phyloP scores from a whole-genome alignment of 768 basidiomycete species.

The Termitomyces sp. region DNA sequence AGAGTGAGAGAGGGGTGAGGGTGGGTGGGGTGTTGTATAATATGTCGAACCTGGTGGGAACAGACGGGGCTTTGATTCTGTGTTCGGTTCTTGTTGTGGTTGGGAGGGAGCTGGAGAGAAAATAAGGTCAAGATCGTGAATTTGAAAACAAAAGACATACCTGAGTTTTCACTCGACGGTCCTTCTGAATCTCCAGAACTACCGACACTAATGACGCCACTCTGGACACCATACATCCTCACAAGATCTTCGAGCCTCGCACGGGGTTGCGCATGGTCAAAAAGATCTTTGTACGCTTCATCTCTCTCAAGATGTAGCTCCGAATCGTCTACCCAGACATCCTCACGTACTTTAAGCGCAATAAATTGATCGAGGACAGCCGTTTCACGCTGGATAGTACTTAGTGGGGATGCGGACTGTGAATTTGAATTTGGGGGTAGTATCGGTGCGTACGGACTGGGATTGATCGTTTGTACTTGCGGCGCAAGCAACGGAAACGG shows the following conservation, averaged over 20 bases:
- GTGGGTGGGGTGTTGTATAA: neutral
- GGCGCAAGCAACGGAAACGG: slow-evolving; percentile 54
- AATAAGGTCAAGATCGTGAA: too few relatives aligned
- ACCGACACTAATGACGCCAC: slow-evolving; percentile 3
- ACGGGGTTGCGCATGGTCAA: slow-evolving; percentile 71
- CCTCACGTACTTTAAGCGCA: slow-evolving; percentile 72
- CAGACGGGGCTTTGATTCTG: neutral
- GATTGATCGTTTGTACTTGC: neutral
- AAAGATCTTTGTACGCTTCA: slow-evolving; percentile 74
- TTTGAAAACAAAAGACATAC: too few relatives aligned
- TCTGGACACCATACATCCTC: slow-evolving; percentile 30
- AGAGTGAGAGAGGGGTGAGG: neutral
- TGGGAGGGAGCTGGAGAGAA: neutral
- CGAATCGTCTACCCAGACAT: slow-evolving; percentile 69
- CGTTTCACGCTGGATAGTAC: slow-evolving; percentile 60
- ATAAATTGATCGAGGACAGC: slow-evolving; percentile 73
- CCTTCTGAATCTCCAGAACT: too few relatives aligned
- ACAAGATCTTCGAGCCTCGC: slow-evolving; percentile 75
- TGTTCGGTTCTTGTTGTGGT: slow-evolving; percentile 1
- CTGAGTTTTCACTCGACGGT: neutral
- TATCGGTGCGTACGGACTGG: neutral
- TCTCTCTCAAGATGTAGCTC: slow-evolving; percentile 71
- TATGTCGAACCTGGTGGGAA: neutral
- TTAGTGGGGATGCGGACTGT: neutral
- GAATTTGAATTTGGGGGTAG: too few relatives aligned